These are phyloP conservation scores for Aspergillus sp. DNA, from an alignment of 2,329 filamentous ascomycete species.

Conservation along the genomic window DNA sequence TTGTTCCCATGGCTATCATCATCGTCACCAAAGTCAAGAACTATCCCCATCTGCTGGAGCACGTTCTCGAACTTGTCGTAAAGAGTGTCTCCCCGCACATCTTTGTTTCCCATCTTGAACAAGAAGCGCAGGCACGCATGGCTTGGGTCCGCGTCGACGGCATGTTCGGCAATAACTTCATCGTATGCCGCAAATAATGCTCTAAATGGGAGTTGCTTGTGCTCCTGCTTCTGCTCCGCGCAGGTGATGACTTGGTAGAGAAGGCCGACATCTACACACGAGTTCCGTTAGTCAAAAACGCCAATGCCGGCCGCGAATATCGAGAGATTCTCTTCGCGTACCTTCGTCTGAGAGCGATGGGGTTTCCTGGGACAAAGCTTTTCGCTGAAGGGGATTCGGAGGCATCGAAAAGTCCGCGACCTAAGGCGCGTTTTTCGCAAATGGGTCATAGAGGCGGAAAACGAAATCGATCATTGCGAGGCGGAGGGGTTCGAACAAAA, in stretches of 20 bases:
- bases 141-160: constrained; percentile 67
- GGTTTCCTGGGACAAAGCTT: constrained; percentile 37
- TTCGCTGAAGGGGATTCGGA: constrained; percentile 41
- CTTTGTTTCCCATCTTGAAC: constrained; percentile 67
- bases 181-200: constrained; percentile 81
- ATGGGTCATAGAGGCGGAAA: constrained; percentile 37
- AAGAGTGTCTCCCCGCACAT: constrained; percentile 53
- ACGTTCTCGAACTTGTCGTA: constrained; percentile 66
- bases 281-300: constrained; percentile 4
- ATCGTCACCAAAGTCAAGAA: constrained; percentile 57
- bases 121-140: constrained; percentile 72
- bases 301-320: not conserved
- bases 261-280: constrained; percentile 64
- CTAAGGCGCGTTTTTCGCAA: constrained; percentile 41
- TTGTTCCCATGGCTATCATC: constrained; percentile 34
- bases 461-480: constrained; percentile 37
- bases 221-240: constrained; percentile 63
- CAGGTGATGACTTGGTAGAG: constrained; percentile 71
- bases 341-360: constrained; percentile 57
- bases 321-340: constrained; percentile 21
- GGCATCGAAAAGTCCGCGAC: constrained; percentile 47
- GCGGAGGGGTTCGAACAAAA: constrained; percentile 5
- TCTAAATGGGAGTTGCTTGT: constrained; percentile 64
- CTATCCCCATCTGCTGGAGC: constrained; percentile 65
- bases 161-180: constrained; percentile 64